A percentile compares a stretch with the other conserved stretches of the same genome.
These are phyloP conservation scores for Ascochyta lentis DNA, from an alignment of 2,329 filamentous ascomycete species.

Conservation along the genomic window DNA sequence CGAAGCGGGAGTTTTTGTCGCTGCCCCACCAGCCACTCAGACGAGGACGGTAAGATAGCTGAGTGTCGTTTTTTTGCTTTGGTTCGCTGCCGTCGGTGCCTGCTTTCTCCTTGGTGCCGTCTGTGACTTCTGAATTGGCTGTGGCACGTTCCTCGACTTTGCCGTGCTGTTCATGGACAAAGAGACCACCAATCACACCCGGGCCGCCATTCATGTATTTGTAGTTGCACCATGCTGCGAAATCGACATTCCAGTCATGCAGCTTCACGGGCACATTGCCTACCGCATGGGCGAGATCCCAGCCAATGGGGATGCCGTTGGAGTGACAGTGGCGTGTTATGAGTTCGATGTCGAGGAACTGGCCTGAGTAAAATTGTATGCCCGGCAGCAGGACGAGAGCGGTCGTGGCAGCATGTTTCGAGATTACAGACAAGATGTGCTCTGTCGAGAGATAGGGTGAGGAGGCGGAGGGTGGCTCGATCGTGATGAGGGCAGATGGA, in stretches of 20 bases:
- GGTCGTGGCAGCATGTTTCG: constrained; percentile 73
- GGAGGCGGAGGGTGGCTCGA: constrained; percentile 63
- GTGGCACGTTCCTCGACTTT: constrained; percentile 51
- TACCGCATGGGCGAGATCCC: constrained; percentile 87
- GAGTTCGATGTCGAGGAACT: constrained; percentile 79
- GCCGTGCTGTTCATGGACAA: constrained; percentile 79
- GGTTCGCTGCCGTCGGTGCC: background rate
- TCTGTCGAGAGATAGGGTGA: constrained; percentile 71
- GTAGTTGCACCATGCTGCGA: constrained; percentile 92
- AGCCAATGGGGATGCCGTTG: constrained; percentile 76
- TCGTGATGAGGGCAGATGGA: constrained; percentile 72
- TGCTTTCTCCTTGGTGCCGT: constrained; percentile 40
- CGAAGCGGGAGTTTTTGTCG: constrained; percentile 77
- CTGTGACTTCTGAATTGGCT: constrained; percentile 7
- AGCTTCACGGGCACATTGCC: constrained; percentile 81
- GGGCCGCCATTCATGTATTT: constrained; percentile 92
- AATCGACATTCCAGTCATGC: constrained; percentile 91
- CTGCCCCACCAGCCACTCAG: constrained; percentile 88
- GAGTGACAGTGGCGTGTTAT: constrained; percentile 80
- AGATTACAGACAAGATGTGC: constrained; percentile 74
- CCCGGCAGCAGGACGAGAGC: constrained; percentile 83
- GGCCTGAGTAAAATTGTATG: constrained; percentile 91
- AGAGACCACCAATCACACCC: constrained; percentile 79
- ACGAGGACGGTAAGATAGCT: constrained; percentile 65
- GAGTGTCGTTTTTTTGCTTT: constrained; percentile 27